Base-by-base conservation (phyloP, 768 basidiomycete genomes). In the Russula emetica region DNA sequence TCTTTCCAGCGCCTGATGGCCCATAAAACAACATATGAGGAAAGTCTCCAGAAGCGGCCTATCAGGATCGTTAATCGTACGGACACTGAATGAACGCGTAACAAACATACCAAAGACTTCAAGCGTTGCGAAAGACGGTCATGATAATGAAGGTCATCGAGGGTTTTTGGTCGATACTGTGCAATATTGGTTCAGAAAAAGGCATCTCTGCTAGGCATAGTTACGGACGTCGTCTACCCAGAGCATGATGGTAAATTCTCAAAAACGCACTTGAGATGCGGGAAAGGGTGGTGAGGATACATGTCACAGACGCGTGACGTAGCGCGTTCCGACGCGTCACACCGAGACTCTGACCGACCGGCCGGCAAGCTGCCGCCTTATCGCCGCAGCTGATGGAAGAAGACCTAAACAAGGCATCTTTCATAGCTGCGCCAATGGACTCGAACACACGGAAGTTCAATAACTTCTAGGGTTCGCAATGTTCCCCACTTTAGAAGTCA, bases 1-100 rank as follows among this genome's bases (percentile, higher is more conserved):
- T 99, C 80, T 98, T 98, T 18, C 96, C 96, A 16, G 96, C 94
- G 24, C 96, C 96, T 5, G 92, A 92, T 10, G 96, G 96, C 0
- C 96, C 96, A 71, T 98, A 99, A 78, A 98, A 96, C 1, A 99
- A 83, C 78, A 97, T 87, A 73, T 99, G 96, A 9, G 96, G 96
- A 72, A 99, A 98, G 78, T 98, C 95, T 0, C 92, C 92, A 1
- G 92, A 88, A 1, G 85, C 82, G 0, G 95, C 88, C 92, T 94
- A 71, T 1, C 40, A 4, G 44, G 10, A 2, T 34, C 38, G 9
- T 49, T 11, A 57, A 36, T 22, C 9, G 14, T 6, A 9, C 26
- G n/a, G 9, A 22, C 16, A 64, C 36, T 56, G 14, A 55, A 49
- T 24, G 55, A 14, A 32, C 11, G 34, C 2, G 32, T 56, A 11